phyloP scores from a whole-genome alignment of 2,329 filamentous ascomycete genomes.

The Neophaeococcomyces mojaviensis region DNA sequence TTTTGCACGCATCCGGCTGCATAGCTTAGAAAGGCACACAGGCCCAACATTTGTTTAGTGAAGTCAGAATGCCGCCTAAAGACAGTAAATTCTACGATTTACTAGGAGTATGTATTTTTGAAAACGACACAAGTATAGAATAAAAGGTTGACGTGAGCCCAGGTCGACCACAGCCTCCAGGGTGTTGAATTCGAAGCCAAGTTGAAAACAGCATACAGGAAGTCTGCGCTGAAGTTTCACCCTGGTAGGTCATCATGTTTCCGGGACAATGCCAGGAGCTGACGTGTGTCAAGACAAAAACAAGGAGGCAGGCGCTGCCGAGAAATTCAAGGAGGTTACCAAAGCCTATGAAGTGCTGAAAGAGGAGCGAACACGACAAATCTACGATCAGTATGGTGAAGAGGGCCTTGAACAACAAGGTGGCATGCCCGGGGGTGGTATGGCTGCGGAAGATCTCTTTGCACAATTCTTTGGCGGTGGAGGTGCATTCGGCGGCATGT shows the following conservation, averaged over 20 bases:
- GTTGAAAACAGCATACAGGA: conserved; percentile 90
- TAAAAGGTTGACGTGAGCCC: conserved; percentile 23
- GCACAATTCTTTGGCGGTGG: conserved; percentile 87
- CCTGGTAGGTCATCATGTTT: conserved; percentile 62
- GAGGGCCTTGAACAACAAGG: conserved; percentile 85
- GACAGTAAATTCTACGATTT: conserved; percentile 44
- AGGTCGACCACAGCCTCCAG: conserved; percentile 61
- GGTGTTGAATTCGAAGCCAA: conserved; percentile 66
- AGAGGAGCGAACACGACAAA: conserved; percentile 78
- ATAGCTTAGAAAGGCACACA: no score
- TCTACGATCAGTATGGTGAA: conserved; percentile 98
- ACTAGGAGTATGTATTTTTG: conserved; percentile 35
- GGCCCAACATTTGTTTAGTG: no score
- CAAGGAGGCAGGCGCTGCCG: conserved; percentile 80
- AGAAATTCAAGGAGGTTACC: conserved; percentile 96
- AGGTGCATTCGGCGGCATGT: conserved; percentile 64
- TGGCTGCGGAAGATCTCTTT: conserved; percentile 94
- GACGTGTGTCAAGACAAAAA: conserved; percentile 70
- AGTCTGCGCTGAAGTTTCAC: conserved; percentile 79
- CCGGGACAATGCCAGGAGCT: conserved; percentile 7
- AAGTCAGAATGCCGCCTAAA: conserved; percentile 39
- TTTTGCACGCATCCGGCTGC: no score
- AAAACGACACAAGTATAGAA: conserved; percentile 3
- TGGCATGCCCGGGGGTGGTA: conserved; percentile 70
- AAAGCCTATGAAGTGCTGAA: conserved; percentile 93